Percentiles rank a stretch among this genome's conserved stretches.
Conservation (phyloP, 2,329 filamentous ascomycete genomes). For the Sclerotinia subarctica region DNA sequence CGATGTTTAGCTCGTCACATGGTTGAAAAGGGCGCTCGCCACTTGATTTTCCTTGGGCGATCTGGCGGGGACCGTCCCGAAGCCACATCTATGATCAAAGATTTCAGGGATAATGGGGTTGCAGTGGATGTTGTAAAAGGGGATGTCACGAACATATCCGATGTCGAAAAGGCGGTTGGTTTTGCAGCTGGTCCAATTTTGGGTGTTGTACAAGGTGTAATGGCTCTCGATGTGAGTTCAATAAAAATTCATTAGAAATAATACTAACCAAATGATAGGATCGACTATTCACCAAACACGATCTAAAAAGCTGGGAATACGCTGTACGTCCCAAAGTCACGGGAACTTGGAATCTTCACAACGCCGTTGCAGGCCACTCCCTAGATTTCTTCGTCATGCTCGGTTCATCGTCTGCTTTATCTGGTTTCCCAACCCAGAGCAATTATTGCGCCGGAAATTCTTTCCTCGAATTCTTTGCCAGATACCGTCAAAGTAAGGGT, state of each 20-base stretch:
- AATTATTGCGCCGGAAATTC: slow-evolving; percentile 43
- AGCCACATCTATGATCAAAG: slow-evolving; percentile 13
- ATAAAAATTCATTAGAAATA: neutral
- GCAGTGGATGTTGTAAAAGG: slow-evolving; percentile 5
- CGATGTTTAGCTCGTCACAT: slow-evolving; percentile 23
- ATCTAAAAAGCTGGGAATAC: slow-evolving; percentile 3
- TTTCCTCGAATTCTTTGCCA: slow-evolving; percentile 40
- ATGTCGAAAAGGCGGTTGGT: slow-evolving; percentile 14
- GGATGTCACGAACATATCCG: neutral
- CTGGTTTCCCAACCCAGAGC: slow-evolving; percentile 38
- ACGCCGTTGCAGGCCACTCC: slow-evolving; percentile 20
- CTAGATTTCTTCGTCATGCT: slow-evolving; percentile 42
- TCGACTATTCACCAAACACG: slow-evolving; percentile 6
- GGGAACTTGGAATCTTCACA: slow-evolving; percentile 25
- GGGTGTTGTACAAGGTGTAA: slow-evolving; percentile 18
- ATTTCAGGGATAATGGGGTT: slow-evolving; percentile 4
- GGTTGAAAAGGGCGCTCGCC: slow-evolving; percentile 14
- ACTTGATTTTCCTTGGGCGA: slow-evolving; percentile 18
- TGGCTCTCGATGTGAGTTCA: slow-evolving; percentile 22
- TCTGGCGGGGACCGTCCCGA: slow-evolving; percentile 14
- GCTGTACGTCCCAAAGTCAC: slow-evolving; percentile 39
- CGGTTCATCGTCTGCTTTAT: slow-evolving; percentile 34
- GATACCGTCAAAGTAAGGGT: slow-evolving; percentile 33
- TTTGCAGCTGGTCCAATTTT: slow-evolving; percentile 38
- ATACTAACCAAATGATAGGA: neutral